Evolutionary conservation across 2,329 filamentous ascomycete species (phyloP).

Genomic region (Sporothrix sp.): DNA sequence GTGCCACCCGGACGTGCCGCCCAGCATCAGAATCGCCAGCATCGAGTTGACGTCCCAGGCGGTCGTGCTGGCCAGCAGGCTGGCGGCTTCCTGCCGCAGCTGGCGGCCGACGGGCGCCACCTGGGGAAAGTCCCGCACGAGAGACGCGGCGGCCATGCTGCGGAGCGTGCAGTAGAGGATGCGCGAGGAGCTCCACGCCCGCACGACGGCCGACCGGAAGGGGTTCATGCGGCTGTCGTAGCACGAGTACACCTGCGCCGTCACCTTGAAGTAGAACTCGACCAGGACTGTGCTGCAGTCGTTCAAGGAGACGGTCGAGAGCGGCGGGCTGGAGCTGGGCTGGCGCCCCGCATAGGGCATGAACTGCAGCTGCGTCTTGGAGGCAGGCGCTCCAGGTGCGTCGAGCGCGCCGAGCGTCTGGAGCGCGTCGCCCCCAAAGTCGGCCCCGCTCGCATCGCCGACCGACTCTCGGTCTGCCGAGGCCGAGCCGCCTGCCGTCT

Average conservation of each 20-base stretch:
- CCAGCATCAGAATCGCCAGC: conserved; percentile 43
- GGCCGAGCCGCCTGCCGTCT: too few relatives aligned
- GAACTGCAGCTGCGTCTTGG: neutral
- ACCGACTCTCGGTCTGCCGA: neutral
- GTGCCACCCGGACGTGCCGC: conserved; percentile 46
- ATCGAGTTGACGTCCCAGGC: conserved; percentile 38
- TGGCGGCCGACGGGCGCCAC: conserved; percentile 40
- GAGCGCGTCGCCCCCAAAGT: too few relatives aligned
- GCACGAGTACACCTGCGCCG: conserved; percentile 45
- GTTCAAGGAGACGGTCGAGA: conserved; percentile 30
- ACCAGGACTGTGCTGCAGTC: conserved; percentile 42
- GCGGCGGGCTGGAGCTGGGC: neutral
- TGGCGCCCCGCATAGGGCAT: neutral
- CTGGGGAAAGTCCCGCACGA: conserved; percentile 44
- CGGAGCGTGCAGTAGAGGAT: conserved; percentile 46
- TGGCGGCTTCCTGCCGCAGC: conserved; percentile 43
- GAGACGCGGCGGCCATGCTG: conserved; percentile 47
- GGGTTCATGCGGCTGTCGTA: conserved; percentile 48
- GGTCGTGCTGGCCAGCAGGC: conserved; percentile 37
- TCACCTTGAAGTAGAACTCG: conserved; percentile 50
- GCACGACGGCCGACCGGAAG: conserved; percentile 41
- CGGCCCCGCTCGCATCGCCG: neutral
- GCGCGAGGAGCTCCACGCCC: conserved; percentile 29
- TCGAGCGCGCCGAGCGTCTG: too few relatives aligned
- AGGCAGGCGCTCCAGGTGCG: neutral